Percentiles rank a stretch among this genome's conserved stretches.
phyloP scores from a whole-genome alignment of 139 green algal species.

The Klebsormidium nitens region DNA sequence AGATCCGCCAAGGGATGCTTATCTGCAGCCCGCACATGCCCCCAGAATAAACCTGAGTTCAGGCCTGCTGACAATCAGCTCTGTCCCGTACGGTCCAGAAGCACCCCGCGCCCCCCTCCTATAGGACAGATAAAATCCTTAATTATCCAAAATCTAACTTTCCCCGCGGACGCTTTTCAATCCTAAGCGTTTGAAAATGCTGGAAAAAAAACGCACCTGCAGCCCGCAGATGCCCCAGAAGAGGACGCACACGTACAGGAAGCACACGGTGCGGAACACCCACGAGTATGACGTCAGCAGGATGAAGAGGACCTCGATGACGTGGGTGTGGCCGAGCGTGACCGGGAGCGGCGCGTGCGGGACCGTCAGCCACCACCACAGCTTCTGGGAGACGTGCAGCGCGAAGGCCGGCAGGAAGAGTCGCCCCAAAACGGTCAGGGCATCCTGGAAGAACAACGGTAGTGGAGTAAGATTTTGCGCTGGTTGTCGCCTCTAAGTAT shows the following conservation, averaged over 20 bases:
- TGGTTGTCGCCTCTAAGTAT: neutral
- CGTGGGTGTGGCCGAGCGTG: neutral
- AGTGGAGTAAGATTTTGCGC: neutral
- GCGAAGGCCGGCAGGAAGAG: conserved; percentile 17
- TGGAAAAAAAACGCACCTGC: conserved; percentile 13
- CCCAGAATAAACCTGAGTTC: too few relatives aligned
- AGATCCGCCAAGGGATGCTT: too few relatives aligned
- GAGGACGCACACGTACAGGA: conserved; percentile 24
- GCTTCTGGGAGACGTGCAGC: conserved; percentile 20
- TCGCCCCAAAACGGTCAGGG: conserved; percentile 2
- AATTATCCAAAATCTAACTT: too few relatives aligned
- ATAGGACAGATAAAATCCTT: too few relatives aligned
- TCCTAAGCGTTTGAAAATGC: too few relatives aligned
- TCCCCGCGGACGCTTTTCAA: too few relatives aligned
- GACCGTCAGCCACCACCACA: conserved; percentile 8
- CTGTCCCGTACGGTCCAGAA: too few relatives aligned
- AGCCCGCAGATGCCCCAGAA: conserved; percentile 34
- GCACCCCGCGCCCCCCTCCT: too few relatives aligned
- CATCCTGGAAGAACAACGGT: neutral
- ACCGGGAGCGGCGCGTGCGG: neutral
- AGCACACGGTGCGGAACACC: conserved; percentile 24
- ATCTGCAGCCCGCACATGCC: too few relatives aligned
- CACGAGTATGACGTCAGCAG: conserved; percentile 18
- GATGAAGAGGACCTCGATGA: conserved; percentile 10
- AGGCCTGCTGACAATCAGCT: too few relatives aligned